phyloP scores from a whole-genome alignment of 2,329 filamentous ascomycete genomes.

The Stachybotrys elegans region DNA sequence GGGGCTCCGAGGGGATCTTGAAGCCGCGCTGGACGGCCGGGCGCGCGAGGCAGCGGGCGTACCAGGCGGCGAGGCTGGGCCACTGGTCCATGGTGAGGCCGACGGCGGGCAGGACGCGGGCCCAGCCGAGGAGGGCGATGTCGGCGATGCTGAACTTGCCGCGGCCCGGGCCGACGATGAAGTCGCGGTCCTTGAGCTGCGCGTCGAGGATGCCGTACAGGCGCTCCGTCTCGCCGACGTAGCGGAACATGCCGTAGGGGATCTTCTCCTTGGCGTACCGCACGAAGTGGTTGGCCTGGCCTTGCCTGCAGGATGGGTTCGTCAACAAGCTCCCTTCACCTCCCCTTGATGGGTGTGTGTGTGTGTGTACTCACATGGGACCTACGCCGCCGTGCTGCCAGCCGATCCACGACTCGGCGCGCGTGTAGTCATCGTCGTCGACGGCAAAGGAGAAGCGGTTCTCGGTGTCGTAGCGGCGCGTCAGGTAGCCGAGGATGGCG shows the following conservation, averaged over 20 bases:
- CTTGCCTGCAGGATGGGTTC: slow-evolving; percentile 53
- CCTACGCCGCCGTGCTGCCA: slow-evolving; percentile 74
- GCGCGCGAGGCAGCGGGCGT: slow-evolving; percentile 61
- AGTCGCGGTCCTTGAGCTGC: slow-evolving; percentile 51
- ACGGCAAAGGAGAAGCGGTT: slow-evolving; percentile 28
- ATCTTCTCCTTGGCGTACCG: slow-evolving; percentile 64
- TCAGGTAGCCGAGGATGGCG: slow-evolving; percentile 69
- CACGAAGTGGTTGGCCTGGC: slow-evolving; percentile 70
- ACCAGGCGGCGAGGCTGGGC: slow-evolving; percentile 68
- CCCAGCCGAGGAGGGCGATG: slow-evolving; percentile 69
- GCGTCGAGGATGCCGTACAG: slow-evolving; percentile 68
- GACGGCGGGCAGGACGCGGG: slow-evolving; percentile 37
- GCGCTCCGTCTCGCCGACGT: slow-evolving; percentile 69
- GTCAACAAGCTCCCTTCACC: no score
- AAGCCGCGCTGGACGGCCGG: slow-evolving; percentile 68
- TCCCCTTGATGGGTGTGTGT: no score
- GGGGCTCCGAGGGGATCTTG: slow-evolving; percentile 54
- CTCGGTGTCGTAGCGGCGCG: slow-evolving; percentile 65
- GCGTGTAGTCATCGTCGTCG: slow-evolving; percentile 32
- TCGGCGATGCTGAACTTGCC: slow-evolving; percentile 64
- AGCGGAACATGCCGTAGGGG: slow-evolving; percentile 66
- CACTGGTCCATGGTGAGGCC: slow-evolving; percentile 53
- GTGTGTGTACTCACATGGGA: slow-evolving; percentile 41
- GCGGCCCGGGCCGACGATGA: slow-evolving; percentile 44
- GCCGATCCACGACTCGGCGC: slow-evolving; percentile 47